These are phyloP conservation scores for Neofusicoccum sp. DNA, from an alignment of 2,329 filamentous ascomycete species.

Conservation along the genomic window DNA sequence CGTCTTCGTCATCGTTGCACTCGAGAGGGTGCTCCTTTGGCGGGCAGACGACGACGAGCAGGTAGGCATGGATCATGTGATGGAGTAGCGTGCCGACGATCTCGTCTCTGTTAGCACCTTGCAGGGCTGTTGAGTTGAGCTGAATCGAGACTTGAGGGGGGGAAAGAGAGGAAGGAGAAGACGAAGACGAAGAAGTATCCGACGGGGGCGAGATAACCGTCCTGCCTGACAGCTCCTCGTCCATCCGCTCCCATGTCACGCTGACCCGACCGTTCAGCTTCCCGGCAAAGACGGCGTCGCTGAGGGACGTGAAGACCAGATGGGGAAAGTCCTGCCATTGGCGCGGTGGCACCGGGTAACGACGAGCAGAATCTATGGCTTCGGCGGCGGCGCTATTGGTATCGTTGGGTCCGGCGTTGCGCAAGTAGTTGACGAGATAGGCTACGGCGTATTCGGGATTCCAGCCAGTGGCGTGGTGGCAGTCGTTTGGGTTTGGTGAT, in stretches of 20 bases:
- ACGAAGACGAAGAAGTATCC: no score
- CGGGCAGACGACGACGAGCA: slow-evolving; percentile 43
- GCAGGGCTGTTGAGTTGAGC: slow-evolving; percentile 28
- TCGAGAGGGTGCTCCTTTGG: slow-evolving; percentile 26
- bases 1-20: slow-evolving; percentile 19
- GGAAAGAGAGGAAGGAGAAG: no score
- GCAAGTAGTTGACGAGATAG: slow-evolving; percentile 36
- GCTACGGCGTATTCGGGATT: slow-evolving; percentile 44
- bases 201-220: no score
- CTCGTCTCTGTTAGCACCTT: slow-evolving; percentile 30
- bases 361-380: slow-evolving; percentile 24
- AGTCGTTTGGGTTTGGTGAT: not conserved
- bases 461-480: no score
- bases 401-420: slow-evolving; percentile 19
- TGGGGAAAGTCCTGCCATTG: slow-evolving; percentile 31
- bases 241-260: slow-evolving; percentile 30
- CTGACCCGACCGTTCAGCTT: slow-evolving; percentile 39
- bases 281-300: slow-evolving; percentile 36
- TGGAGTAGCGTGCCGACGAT: slow-evolving; percentile 41
- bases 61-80: slow-evolving; percentile 48
- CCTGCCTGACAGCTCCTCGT: slow-evolving; percentile 30
- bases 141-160: slow-evolving; percentile 42
- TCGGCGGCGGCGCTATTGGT: slow-evolving; percentile 17
- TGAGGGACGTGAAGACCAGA: slow-evolving; percentile 37
- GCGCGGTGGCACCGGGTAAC: slow-evolving; percentile 21